Conservation (phyloP, 2,329 filamentous ascomycete species). For the Graphiopsis chlorocephala region DNA sequence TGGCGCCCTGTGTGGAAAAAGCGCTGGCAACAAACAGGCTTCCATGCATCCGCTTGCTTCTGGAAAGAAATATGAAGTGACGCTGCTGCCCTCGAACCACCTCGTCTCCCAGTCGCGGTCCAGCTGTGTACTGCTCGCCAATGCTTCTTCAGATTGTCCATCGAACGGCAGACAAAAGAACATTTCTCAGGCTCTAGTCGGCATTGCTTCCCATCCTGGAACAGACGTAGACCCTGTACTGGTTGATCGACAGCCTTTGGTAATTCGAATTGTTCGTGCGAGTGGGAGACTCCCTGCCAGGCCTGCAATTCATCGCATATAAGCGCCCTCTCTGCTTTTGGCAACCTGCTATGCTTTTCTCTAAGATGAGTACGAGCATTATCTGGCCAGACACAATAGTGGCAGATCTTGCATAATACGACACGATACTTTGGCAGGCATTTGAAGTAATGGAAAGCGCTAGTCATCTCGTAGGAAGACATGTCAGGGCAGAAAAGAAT, state of each 20-base stretch:
- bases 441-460: not conserved
- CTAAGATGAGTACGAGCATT: not conserved
- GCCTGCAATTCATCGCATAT: not conserved
- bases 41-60: not conserved
- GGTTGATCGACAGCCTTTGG: not conserved
- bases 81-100: too few relatives aligned
- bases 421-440: not conserved
- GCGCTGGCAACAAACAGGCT: constrained; percentile 4
- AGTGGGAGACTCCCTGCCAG: not conserved
- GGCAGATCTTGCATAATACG: not conserved
- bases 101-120: not conserved
- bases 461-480: not conserved
- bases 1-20: constrained; percentile 7
- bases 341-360: not conserved
- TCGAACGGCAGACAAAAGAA: not conserved
- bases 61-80: not conserved
- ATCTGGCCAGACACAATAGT: constrained; percentile 8
- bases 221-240: not conserved
- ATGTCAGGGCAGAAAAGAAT: not conserved
- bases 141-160: not conserved
- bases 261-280: not conserved
- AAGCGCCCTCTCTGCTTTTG: not conserved
- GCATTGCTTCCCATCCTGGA: constrained; percentile 1
- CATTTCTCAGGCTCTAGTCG: not conserved
- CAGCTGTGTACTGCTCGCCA: too few relatives aligned